Percentiles rank a stretch among this genome's conserved stretches.
phyloP scores from a whole-genome alignment of 176 grass and related monocot species.

The Bonia amplexicaulis region DNA sequence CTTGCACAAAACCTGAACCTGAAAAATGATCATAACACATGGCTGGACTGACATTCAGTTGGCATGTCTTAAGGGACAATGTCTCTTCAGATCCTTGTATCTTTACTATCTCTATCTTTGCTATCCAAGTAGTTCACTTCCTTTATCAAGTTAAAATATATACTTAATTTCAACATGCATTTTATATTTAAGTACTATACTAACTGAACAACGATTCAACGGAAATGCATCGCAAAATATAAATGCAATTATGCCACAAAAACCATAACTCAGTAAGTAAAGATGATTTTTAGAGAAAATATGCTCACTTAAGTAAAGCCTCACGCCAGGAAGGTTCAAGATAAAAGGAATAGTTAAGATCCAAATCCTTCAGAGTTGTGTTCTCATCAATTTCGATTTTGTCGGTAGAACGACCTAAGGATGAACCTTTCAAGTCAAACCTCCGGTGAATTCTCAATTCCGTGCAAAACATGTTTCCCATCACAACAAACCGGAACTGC shows the following conservation, averaged over 20 bases:
- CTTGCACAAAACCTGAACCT: not conserved
- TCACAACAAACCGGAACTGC: slow-evolving; percentile 98
- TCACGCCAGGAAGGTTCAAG: slow-evolving; percentile 98
- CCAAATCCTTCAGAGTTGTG: slow-evolving; percentile 96
- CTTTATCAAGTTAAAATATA: not conserved
- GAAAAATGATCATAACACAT: not conserved
- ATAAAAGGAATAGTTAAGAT: slow-evolving; percentile 94
- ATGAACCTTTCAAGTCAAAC: slow-evolving; percentile 98
- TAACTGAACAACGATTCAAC: not conserved
- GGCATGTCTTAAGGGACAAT: not conserved
- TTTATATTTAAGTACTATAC: not conserved
- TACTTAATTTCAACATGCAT: not conserved
- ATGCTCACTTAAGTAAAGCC: slow-evolving; percentile 75
- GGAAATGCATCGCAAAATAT: not conserved
- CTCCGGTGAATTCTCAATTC: slow-evolving; percentile 93
- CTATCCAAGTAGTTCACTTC: not conserved
- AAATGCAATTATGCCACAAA: not conserved
- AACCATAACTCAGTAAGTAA: not conserved
- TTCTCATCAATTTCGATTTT: slow-evolving; percentile 99
- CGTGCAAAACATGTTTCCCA: slow-evolving; percentile 99
- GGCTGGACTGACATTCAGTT: not conserved
- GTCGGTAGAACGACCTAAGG: slow-evolving; percentile 79
- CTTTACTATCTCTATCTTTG: not conserved
- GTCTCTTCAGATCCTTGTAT: not conserved
- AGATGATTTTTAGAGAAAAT: not conserved